Evolutionary conservation across 2,329 filamentous ascomycete genomes (phyloP).

Genomic region (Amauroascus niger): DNA sequence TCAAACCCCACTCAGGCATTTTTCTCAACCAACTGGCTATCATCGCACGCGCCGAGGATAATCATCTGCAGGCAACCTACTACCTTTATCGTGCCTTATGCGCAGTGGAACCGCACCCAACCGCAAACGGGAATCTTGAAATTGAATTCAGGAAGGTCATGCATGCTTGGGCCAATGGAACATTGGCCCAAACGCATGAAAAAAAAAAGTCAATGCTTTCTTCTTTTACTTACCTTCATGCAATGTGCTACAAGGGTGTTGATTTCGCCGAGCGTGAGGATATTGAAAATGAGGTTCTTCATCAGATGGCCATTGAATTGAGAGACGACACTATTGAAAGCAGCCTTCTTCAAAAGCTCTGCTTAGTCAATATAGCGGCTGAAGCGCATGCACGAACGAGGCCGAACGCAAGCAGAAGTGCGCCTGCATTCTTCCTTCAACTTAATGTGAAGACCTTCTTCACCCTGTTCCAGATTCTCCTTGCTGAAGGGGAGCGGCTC

Average conservation of each 20-base stretch:
- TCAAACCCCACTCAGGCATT: slow-evolving; percentile 68
- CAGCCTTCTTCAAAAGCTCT: slow-evolving; percentile 63
- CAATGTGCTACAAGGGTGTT: slow-evolving; percentile 68
- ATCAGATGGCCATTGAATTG: slow-evolving; percentile 62
- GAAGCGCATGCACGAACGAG: slow-evolving; percentile 60
- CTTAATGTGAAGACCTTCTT: slow-evolving; percentile 72
- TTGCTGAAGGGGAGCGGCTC: slow-evolving; percentile 55
- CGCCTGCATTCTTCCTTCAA: slow-evolving; percentile 54
- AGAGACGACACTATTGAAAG: slow-evolving; percentile 55
- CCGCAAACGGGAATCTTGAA: slow-evolving; percentile 66
- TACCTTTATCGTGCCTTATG: slow-evolving; percentile 77
- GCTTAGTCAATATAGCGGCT: slow-evolving; percentile 76
- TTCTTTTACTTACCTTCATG: slow-evolving; percentile 82
- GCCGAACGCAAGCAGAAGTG: slow-evolving; percentile 45
- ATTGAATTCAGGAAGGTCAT: slow-evolving; percentile 64
- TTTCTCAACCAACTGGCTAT: slow-evolving; percentile 88
- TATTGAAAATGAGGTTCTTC: slow-evolving; percentile 74
- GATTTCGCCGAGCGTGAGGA: slow-evolving; percentile 67
- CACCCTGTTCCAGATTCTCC: slow-evolving; percentile 58
- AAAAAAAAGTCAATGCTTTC: slow-evolving; percentile 56
- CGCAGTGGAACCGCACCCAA: slow-evolving; percentile 62
- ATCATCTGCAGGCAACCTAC: slow-evolving; percentile 78
- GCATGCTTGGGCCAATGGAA: slow-evolving; percentile 47
- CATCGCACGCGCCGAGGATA: slow-evolving; percentile 63
- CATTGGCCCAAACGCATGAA: slow-evolving; percentile 27